Evolutionary conservation across 306 rosid species (phyloP), one percentile per base, ranked within the genome.

Genomic region (Fragaria nilgerrensis): DNA sequence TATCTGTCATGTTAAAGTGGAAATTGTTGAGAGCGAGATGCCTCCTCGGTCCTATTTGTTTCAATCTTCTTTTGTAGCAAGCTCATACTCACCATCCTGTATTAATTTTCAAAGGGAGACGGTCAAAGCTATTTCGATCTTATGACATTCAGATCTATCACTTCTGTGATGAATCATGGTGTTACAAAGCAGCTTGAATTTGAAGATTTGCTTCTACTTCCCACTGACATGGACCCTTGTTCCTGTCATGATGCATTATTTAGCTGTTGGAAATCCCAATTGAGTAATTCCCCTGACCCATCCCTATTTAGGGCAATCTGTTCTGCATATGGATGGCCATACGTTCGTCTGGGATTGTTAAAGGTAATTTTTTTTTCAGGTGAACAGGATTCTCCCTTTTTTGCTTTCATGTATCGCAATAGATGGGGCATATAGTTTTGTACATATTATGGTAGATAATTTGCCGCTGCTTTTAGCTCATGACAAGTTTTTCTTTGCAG

Each of bases 321-420:
- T 84, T 67, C 68, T 84, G 98, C 96, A 73, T 94, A 92, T 88
- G 97, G 98, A 71, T 92, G 96, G 98, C 96, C 95, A 53, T 94
- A 94, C 78, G 67, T 84, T 75, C 66, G 85, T 86, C 88, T 92
- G 69, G 98, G 98, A 65, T 88, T 94, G 53, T 78, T 94, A 76
- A 92, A 94, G 97, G 98, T 94, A 84, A 32, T 70, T 69, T 58
- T 47, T 36, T 36, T 36, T 36, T 5, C 41, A 56, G 56, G 71
- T 27, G 65, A 66, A 70, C 25, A 79, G 37, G 55, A 69, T 29
- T 45, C 50, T 11, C 44, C 80, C 69, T 52, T 72, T 16, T 81
- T 70, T 75, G 56, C 56, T 79, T 69, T 61, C 77, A 44, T 25
- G 45, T 48, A 75, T 16, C 10, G 50, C 39, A 2, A 72, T 23